Percentiles rank a stretch among this genome's conserved stretches.
These are phyloP conservation scores for Jackrogersella minutella DNA, from an alignment of 495 filamentous ascomycete genomes.

Conservation along the genomic window DNA sequence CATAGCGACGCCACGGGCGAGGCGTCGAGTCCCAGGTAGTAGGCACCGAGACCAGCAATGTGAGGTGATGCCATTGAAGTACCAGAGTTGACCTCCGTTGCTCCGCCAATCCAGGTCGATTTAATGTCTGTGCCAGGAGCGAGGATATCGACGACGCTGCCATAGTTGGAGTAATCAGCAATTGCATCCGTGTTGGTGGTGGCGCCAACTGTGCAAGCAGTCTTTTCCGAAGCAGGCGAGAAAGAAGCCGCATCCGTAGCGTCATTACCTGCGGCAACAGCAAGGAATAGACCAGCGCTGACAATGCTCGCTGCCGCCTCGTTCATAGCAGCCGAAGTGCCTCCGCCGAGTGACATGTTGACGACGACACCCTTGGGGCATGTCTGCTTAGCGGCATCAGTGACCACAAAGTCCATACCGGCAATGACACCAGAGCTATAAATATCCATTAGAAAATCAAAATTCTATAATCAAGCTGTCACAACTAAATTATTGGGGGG, in stretches of 20 bases:
- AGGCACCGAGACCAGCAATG: conserved; percentile 62
- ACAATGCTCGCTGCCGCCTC: conserved; percentile 54
- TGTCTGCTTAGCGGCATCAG: conserved; percentile 47
- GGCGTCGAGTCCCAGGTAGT: conserved; percentile 55
- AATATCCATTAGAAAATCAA: not conserved
- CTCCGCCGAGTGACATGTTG: conserved; percentile 60
- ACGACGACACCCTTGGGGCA: conserved; percentile 53
- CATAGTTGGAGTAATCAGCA: conserved; percentile 66
- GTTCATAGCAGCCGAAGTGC: conserved; percentile 57
- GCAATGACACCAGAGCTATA: conserved; percentile 59
- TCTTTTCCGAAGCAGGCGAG: conserved; percentile 60
- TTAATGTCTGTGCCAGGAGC: conserved; percentile 62
- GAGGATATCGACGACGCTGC: conserved; percentile 63
- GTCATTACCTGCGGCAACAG: conserved; percentile 60
- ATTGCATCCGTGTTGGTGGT: conserved; percentile 52
- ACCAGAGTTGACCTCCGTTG: conserved; percentile 62
- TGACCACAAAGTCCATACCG: conserved; percentile 60
- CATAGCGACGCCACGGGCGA: conserved; percentile 48
- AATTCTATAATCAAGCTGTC: not conserved
- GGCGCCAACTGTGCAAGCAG: conserved; percentile 66
- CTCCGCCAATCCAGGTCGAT: conserved; percentile 59
- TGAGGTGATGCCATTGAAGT: conserved; percentile 67
- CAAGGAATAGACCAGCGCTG: conserved; percentile 54
- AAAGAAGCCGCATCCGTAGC: conserved; percentile 48
- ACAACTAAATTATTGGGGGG: not conserved